Base-by-base conservation (phyloP, 129 eudicot species). In the Sambucus nigra region DNA sequence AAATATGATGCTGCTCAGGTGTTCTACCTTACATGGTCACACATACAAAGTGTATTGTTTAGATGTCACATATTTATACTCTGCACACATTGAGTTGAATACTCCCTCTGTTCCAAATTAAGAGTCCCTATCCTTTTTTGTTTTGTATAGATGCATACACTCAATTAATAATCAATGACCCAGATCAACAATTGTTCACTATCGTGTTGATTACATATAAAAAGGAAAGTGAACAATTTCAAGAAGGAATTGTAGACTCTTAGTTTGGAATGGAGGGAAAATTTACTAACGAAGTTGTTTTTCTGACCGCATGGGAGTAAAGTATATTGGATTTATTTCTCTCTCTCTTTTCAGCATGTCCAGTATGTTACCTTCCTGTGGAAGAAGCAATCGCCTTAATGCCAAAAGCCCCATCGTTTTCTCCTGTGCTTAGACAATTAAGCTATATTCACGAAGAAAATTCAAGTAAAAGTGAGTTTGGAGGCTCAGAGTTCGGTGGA, bases 401-500 rank as follows among this genome's bases (percentile, higher is more conserved):
- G 99, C 96, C 99, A 5, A 78, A 65, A 27, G 79, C 82, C 53
- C 73, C 92, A 18, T 92, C 99, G 5, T 80, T 69, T 61, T 92
- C 99, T 49, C 94, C 96, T 1, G 81, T 82, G 22, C 75, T 88
- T 32, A 71, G 75, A 58, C 69, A 70, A 11, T 66, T 92, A 44
- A 72, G 78, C 48, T 92, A 76, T 72, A 66, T 86, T 66, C 82
- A 82, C 60, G 99, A 92, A 66, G 95, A 86, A 53, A 64, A 77
- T 70, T 64, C 57, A 47, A 75, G 76, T 5, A 86, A 57, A 80
- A 79, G 69, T 47, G 96, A 92, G 73, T 92, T 92, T 68, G 99
- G 99, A 69, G 99, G 98, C 40, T 91, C 98, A 47, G 87, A 85
- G 32, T 91, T 91, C 35, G 98, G 98, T 63, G 98, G 99, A 59